A percentile compares a stretch with the other conserved stretches of the same genome.
Evolutionary conservation across 1,139 yeast species (phyloP).

Genomic region (Meyerozyma sp.): DNA sequence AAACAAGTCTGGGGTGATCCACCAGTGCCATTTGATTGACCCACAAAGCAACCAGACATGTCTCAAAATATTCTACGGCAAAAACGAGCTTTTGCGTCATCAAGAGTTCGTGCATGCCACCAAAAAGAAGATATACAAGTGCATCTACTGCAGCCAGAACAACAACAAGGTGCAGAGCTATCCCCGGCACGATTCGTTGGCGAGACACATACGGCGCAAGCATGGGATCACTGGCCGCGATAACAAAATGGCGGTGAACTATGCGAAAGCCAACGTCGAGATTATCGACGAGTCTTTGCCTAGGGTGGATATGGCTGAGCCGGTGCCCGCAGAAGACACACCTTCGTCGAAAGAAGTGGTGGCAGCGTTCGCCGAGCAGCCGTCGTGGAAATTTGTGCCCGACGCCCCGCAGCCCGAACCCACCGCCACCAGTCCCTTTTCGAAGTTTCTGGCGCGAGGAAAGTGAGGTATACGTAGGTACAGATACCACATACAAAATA

Average conservation of each 20-base stretch:
- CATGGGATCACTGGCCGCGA: constrained; percentile 46
- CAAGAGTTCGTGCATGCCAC: constrained; percentile 48
- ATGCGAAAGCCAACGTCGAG: constrained; percentile 42
- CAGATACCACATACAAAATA: too few species aligned
- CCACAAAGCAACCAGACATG: constrained; percentile 30
- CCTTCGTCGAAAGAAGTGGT: neutral
- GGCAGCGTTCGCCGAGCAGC: neutral
- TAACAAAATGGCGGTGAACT: constrained; percentile 42
- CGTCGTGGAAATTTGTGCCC: neutral
- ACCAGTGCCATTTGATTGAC: constrained; percentile 38
- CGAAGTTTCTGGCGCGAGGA: neutral
- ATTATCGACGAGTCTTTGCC: constrained; percentile 27
- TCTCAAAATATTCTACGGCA: constrained; percentile 40
- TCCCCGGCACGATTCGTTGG: constrained; percentile 43
- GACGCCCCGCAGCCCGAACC: neutral
- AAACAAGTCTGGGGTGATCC: constrained; percentile 28
- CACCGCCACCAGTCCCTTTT: neutral
- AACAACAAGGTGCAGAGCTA: constrained; percentile 39
- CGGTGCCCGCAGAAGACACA: neutral
- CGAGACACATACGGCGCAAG: constrained; percentile 41
- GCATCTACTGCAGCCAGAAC: constrained; percentile 35
- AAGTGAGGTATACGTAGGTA: neutral
- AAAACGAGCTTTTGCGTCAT: constrained; percentile 40
- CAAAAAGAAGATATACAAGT: constrained; percentile 38
- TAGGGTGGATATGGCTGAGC: neutral